Evolutionary conservation across 73 alveolate genomes (phyloP).

Genomic region (Vitrella brassicaformis): DNA sequence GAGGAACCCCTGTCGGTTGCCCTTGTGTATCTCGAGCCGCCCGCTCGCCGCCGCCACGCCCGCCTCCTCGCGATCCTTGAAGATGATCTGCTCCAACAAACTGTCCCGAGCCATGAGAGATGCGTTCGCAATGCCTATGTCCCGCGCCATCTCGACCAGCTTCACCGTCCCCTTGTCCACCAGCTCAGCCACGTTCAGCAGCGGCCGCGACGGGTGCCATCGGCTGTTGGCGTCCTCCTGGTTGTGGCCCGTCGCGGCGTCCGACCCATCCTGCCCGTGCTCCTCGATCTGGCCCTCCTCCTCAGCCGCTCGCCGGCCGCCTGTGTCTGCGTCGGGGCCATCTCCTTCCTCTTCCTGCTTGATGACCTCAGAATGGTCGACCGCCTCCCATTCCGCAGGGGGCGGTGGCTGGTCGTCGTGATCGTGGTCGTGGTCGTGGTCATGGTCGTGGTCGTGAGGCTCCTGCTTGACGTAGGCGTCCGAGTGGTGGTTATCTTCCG

Average conservation of each 20-base stretch:
- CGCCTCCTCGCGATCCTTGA: no score
- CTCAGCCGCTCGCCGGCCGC: background rate
- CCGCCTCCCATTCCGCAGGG: background rate
- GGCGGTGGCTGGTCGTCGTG: background rate
- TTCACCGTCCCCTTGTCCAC: no score
- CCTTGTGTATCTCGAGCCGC: no score
- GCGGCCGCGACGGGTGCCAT: no score
- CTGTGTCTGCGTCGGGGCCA: background rate
- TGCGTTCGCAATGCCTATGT: no score
- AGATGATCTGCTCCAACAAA: no score
- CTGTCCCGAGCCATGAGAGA: no score
- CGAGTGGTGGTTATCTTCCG: background rate
- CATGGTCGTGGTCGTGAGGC: background rate
- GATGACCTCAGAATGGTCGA: background rate
- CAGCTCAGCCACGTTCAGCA: no score
- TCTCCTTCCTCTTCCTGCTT: background rate
- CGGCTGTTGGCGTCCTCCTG: no score
- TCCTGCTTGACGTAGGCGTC: background rate
- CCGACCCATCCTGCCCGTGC: background rate
- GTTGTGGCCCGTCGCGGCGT: background rate
- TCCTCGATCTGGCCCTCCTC: background rate
- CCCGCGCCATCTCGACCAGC: no score
- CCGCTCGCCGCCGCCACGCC: no score
- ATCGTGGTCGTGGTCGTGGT: constrained; percentile 1
- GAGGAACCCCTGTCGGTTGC: no score